Base-by-base conservation (phyloP, 2,329 filamentous ascomycete species). In the Drechslerella coelobrocha region DNA sequence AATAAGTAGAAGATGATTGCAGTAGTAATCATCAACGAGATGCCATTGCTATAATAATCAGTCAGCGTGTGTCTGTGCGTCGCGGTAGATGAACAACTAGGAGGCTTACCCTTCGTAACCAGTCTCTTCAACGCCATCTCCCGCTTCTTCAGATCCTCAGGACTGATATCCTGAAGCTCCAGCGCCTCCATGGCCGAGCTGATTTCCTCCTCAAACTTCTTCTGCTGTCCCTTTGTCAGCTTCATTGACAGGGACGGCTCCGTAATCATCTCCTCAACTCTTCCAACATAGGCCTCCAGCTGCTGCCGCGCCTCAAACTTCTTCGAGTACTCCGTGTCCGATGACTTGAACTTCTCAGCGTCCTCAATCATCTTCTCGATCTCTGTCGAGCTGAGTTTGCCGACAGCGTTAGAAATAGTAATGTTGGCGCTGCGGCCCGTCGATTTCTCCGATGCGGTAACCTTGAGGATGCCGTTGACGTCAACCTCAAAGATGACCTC, bases 401-500 rank as follows among this genome's bases (percentile, higher is more conserved):
- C 94, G 78, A 99, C 93, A 71, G 94, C 96, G 88, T 99, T 99
- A 83, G 91, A 91, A 83, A 99, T 99, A 80, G 94, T 99, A 82
- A 99, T 99, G 88, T 99, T 99, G 83, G 94, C 94, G 79, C 86
- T 94, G 81, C 94, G 92, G 78, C 94, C 94, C 31, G 94, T 96
- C 77, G 91, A 93, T 88, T 99, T 99, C 87, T 99, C 94, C 51
- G 93, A 97, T 76, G 94, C 94, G 74, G 93, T 97, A 78, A 97
- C 94, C 88, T 99, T 99, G 76, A 99, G 89, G 81, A 97, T 96
- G 89, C 94, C 94, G 85, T 99, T 99, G 86, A 97, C 94, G 77
- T 99, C 94, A 79, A 99, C 94, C 84, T 99, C 94, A 83, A 99
- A 97, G 81, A 97, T 92, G 77, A 93, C 90, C 84, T 99, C 94